phyloP scores from a whole-genome alignment of 306 rosid genomes.

The Sphenostylis stenocarpa region DNA sequence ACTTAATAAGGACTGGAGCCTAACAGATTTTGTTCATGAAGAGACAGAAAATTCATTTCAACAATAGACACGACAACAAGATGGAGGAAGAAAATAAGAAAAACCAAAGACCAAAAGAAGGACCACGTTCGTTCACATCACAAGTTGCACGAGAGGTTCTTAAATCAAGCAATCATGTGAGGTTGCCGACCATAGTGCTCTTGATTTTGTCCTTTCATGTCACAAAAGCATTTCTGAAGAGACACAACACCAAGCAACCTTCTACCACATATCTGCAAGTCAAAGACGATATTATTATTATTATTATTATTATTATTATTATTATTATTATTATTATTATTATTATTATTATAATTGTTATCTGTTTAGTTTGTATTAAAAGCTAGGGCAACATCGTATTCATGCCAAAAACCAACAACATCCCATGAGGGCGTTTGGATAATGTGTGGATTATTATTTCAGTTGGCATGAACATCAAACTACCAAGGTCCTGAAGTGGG shows the following conservation, averaged over 20 bases:
- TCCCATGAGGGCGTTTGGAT: slow-evolving; percentile 34
- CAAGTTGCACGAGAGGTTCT: neutral
- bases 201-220: neutral
- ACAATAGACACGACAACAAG: neutral
- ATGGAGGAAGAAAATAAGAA: neutral
- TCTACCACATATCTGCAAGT: slow-evolving; percentile 19
- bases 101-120: neutral
- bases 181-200: slow-evolving; percentile 12
- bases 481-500: slow-evolving; percentile 15
- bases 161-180: slow-evolving; percentile 26
- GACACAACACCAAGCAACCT: slow-evolving; percentile 3
- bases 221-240: neutral
- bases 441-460: slow-evolving; percentile 26
- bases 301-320: too few relatives aligned
- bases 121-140: slow-evolving; percentile 1
- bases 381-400: slow-evolving; percentile 15
- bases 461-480: slow-evolving; percentile 22
- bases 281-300: neutral
- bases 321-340: too few relatives aligned
- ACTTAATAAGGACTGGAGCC: neutral
- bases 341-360: too few relatives aligned
- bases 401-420: slow-evolving; percentile 15
- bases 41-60: neutral
- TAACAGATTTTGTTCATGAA: neutral
- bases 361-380: neutral